These are phyloP conservation scores for Penstemon eatonii DNA, from an alignment of 257 asterid genomes.

Conservation along the genomic window DNA sequence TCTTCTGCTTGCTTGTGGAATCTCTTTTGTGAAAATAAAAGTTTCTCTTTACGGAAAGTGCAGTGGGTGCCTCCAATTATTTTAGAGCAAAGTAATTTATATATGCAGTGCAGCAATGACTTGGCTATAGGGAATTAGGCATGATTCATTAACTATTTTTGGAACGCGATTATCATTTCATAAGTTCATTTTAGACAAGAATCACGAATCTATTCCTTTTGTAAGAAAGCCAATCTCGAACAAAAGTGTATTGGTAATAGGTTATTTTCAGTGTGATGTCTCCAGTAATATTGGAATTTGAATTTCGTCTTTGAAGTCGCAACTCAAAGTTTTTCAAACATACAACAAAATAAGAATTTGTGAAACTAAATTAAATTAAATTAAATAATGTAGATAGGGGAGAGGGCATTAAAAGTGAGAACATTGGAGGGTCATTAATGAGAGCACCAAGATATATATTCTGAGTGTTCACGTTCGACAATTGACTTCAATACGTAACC, in stretches of 20 bases:
- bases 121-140: not conserved
- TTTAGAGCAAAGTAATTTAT: not conserved
- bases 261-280: no score
- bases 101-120: not conserved
- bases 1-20: constrained; percentile 10
- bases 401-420: constrained; percentile 11
- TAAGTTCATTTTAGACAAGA: not conserved
- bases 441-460: not conserved
- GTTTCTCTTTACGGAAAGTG: no score
- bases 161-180: not conserved
- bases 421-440: constrained; percentile 9
- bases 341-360: not conserved
- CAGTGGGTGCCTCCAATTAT: constrained; percentile 14
- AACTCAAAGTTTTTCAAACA: no score
- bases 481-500: not conserved
- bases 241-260: no score
- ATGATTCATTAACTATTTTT: not conserved
- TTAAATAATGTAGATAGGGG: not conserved
- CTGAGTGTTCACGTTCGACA: constrained; percentile 15
- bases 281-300: no score
- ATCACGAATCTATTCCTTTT: not conserved
- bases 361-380: not conserved
- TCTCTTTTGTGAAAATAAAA: not conserved
- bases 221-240: not conserved
- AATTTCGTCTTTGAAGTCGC: no score